Evolutionary conservation across 148 eudicot genomes (phyloP).

Genomic region (Pharnaceum exiguum): DNA sequence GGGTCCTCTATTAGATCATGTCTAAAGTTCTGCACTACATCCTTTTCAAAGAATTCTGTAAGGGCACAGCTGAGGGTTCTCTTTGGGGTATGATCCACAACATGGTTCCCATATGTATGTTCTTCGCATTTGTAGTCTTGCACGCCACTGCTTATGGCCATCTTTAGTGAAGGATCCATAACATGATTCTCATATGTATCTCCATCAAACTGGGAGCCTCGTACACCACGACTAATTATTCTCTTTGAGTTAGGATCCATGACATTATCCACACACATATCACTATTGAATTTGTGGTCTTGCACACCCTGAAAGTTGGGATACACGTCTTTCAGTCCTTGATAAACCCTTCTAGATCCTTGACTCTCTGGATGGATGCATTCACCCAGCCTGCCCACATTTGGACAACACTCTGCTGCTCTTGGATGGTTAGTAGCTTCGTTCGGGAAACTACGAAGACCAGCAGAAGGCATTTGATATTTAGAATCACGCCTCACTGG

Average conservation of each 20-base stretch:
- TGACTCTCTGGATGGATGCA: constrained; percentile 12
- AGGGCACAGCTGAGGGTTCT: neutral
- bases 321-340: constrained; percentile 1
- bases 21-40: constrained; percentile 6
- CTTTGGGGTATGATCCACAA: constrained; percentile 5
- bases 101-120: neutral
- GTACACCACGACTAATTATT: neutral
- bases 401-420: constrained; percentile 9
- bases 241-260: constrained; percentile 6
- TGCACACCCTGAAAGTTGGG: constrained; percentile 2
- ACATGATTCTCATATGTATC: no score
- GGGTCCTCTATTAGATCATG: constrained; percentile 16
- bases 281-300: constrained; percentile 1
- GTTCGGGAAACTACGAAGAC: neutral
- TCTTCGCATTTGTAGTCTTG: constrained; percentile 3
- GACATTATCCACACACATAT: neutral
- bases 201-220: no score
- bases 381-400: neutral
- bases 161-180: no score
- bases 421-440: neutral
- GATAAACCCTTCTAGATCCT: neutral
- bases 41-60: neutral
- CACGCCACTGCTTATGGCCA: no score
- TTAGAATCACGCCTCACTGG: neutral
- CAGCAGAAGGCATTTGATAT: constrained; percentile 2